phyloP scores from a whole-genome alignment of 495 filamentous ascomycete species.

The Baudoinia panamericana region DNA sequence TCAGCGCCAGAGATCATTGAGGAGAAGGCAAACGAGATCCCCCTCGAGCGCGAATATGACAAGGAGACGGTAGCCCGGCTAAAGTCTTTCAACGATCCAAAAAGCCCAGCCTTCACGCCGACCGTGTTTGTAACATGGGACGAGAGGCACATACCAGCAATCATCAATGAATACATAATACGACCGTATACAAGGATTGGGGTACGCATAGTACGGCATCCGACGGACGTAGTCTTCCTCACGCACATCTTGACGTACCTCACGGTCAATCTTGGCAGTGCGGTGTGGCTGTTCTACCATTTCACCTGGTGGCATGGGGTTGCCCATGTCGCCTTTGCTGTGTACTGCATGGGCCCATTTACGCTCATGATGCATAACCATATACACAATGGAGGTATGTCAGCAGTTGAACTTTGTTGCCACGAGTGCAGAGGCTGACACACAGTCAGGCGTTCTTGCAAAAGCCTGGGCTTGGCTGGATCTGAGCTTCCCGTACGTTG shows the following conservation, averaged over 20 bases:
- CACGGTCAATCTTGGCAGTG: constrained; percentile 52
- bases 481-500: constrained; percentile 53
- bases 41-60: background rate
- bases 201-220: constrained; percentile 39
- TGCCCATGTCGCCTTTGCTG: constrained; percentile 47
- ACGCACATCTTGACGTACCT: constrained; percentile 64
- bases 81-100: constrained; percentile 41
- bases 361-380: constrained; percentile 75
- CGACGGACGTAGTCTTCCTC: constrained; percentile 62
- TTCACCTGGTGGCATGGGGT: constrained; percentile 56
- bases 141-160: constrained; percentile 29
- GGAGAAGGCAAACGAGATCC: background rate
- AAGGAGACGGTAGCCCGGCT: constrained; percentile 25
- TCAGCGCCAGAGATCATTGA: constrained; percentile 2
- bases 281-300: constrained; percentile 45
- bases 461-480: constrained; percentile 38
- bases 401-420: constrained; percentile 33
- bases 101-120: constrained; percentile 36
- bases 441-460: constrained; percentile 14
- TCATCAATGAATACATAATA: constrained; percentile 37
- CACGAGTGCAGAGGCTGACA: background rate
- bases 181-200: constrained; percentile 45
- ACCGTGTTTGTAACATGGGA: constrained; percentile 44
- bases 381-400: constrained; percentile 64
- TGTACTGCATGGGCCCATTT: constrained; percentile 55